Percentiles rank a stretch among this genome's conserved stretches.
These are phyloP conservation scores for baker's yeast (Saccharomyces cerevisiae) DNA, from an alignment of 805 yeast genomes.

Conservation along the genomic window DNA sequence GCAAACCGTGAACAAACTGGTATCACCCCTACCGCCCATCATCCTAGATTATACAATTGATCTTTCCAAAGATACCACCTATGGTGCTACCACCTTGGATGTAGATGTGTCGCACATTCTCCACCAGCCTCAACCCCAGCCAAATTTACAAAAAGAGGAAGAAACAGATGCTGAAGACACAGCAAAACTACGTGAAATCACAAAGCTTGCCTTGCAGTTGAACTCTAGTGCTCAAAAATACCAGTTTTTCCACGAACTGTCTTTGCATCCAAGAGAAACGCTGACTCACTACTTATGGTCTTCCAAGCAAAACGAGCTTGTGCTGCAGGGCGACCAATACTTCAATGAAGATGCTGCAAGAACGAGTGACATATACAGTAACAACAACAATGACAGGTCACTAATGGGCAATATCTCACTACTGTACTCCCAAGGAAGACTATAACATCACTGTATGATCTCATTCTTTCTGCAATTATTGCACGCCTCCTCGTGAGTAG, in stretches of 20 bases:
- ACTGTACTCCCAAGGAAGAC: not conserved
- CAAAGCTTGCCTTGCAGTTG: slow-evolving; percentile 40
- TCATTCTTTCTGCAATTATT: not conserved
- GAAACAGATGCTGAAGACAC: slow-evolving; percentile 31
- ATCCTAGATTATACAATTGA: slow-evolving; percentile 64
- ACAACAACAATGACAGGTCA: not conserved
- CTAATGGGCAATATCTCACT: not conserved
- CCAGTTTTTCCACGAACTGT: slow-evolving; percentile 65
- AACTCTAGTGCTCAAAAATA: slow-evolving; percentile 54
- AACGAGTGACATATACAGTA: slow-evolving; percentile 14
- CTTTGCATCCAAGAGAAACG: slow-evolving; percentile 70
- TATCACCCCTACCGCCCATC: slow-evolving; percentile 77
- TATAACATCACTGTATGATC: not conserved
- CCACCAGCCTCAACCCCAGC: slow-evolving; percentile 32
- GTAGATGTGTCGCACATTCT: slow-evolving; percentile 39
- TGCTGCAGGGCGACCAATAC: slow-evolving; percentile 82
- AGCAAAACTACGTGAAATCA: slow-evolving; percentile 8
- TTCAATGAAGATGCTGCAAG: slow-evolving; percentile 84
- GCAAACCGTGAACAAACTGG: slow-evolving; percentile 38
- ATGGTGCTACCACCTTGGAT: slow-evolving; percentile 76
- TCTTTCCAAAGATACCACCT: slow-evolving; percentile 67
- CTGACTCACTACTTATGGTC: slow-evolving; percentile 67
- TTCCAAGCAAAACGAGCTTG: slow-evolving; percentile 76
- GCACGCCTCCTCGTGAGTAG: not conserved
- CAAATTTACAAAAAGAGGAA: slow-evolving; percentile 36